Evolutionary conservation across 257 asterid species (phyloP), one percentile per base, ranked within the genome.

Genomic region (Leonotis leonurus): DNA sequence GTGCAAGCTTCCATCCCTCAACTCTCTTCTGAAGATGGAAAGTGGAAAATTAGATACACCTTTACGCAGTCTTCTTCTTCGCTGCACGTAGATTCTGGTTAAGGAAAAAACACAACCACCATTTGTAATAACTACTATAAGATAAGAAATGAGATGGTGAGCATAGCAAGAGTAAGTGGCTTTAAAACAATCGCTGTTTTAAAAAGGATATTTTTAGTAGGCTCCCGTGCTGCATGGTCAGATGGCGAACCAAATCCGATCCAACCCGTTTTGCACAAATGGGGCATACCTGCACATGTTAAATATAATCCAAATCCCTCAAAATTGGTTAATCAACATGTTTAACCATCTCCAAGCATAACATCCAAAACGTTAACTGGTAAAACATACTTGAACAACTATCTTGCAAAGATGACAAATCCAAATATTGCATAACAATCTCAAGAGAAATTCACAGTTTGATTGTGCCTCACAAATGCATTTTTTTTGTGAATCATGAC

Each of bases 131-230:
- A 33, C 11, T n/a, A n/a, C n/a, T n/a, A 12, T 8, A 41, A 6
- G 16, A 21, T 26, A 10, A n/a, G 20, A 45, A 70, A 62, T 10
- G 8, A 27, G 8, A 36, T 41, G 39, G 4, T 54, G 11, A 55
- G 40, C 4, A 56, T 50, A 70, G 68, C 13, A 55, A 56, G 29
- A 14, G 70, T 51, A 52, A 44, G 22, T 11, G 64, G 82, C 30
- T 21, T 16, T 1, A 52, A 32, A 29, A 0, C 33, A 29, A 3
- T 29, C 6, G 6, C 9, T 33, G 9, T 46, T 22, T 10, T 8
- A 56, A 76, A 33, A 83, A 83, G 96, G 96, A 88, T 88, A 88
- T 83, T 49, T 77, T 83, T 35, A 88, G 86, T 75, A 86, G 78
- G 64, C 60, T 84, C 52, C 80, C 86, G 24, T 88, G 96, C 71